A percentile compares a stretch with the other conserved stretches of the same genome.
phyloP scores from a whole-genome alignment of 1,284 basidiomycete species.

The Apiotrichum sp. region DNA sequence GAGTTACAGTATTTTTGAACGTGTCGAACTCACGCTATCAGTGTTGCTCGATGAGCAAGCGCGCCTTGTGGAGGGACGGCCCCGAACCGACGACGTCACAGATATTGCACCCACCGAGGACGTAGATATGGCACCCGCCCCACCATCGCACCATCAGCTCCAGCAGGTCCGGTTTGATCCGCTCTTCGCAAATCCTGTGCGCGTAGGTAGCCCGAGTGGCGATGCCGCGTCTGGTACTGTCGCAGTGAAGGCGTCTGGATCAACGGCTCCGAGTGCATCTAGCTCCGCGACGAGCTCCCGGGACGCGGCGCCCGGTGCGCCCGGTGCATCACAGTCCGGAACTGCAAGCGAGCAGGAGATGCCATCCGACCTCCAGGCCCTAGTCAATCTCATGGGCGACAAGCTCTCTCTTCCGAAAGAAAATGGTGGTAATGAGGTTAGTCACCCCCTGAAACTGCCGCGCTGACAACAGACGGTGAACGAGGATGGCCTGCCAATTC shows the following conservation, averaged over 20 bases:
- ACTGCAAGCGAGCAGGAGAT: neutral
- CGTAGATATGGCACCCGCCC: no score
- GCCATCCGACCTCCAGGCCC: conserved; percentile 11
- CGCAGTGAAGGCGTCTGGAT: neutral
- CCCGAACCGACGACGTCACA: neutral
- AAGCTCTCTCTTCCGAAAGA: conserved; percentile 6
- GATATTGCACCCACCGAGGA: neutral
- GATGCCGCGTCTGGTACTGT: neutral
- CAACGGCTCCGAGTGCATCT: neutral
- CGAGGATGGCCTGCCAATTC: conserved; percentile 40
- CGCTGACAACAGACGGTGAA: conserved; percentile 17
- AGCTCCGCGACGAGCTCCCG: no score
- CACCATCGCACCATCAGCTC: no score
- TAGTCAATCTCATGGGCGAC: conserved; percentile 19
- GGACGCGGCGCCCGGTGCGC: no score
- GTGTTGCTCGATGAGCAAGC: conserved; percentile 25
- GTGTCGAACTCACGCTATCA: conserved; percentile 3
- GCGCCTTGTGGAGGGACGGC: conserved; percentile 16
- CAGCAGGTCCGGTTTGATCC: conserved; percentile 7
- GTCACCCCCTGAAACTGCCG: neutral
- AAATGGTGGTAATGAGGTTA: neutral
- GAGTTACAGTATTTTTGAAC: conserved; percentile 6
- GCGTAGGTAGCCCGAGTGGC: neutral
- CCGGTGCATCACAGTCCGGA: no score
- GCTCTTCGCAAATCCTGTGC: conserved; percentile 4